These are phyloP conservation scores for Suhomyces terraborum DNA, from an alignment of 1,139 yeast genomes.

Conservation along the genomic window DNA sequence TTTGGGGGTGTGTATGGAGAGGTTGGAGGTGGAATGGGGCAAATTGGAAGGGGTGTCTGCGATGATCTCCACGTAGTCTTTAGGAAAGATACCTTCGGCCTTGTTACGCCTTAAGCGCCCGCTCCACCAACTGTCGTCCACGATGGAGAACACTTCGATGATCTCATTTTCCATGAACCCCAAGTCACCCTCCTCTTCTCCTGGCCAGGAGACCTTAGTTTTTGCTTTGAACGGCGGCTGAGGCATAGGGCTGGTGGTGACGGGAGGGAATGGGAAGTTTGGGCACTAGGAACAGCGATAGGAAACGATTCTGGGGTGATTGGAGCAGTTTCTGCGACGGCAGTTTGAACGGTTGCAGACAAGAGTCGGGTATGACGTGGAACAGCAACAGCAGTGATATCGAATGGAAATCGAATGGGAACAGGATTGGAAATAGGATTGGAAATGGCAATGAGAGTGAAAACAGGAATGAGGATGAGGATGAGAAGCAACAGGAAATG, in stretches of 20 bases:
- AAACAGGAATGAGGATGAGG: neutral
- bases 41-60: conserved; percentile 24
- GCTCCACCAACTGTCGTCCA: conserved; percentile 93
- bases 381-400: too few species aligned
- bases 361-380: too few species aligned
- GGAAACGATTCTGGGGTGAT: neutral
- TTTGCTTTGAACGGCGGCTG: conserved; percentile 70
- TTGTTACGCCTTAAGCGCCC: conserved; percentile 81
- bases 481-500: neutral
- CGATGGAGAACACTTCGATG: conserved; percentile 75
- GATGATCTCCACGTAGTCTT: conserved; percentile 74
- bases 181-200: conserved; percentile 81
- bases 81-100: conserved; percentile 83
- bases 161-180: conserved; percentile 94
- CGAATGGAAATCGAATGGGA: too few species aligned
- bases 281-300: neutral
- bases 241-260: conserved; percentile 20
- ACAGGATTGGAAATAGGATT: too few species aligned
- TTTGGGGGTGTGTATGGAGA: conserved; percentile 16
- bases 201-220: conserved; percentile 88
- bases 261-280: conserved; percentile 3
- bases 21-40: conserved; percentile 18
- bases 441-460: too few species aligned
- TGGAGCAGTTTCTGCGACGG: too few species aligned
- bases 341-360: too few species aligned